Base-by-base conservation (phyloP, 805 yeast genomes). In the Saccharomycopsis javanensis region DNA sequence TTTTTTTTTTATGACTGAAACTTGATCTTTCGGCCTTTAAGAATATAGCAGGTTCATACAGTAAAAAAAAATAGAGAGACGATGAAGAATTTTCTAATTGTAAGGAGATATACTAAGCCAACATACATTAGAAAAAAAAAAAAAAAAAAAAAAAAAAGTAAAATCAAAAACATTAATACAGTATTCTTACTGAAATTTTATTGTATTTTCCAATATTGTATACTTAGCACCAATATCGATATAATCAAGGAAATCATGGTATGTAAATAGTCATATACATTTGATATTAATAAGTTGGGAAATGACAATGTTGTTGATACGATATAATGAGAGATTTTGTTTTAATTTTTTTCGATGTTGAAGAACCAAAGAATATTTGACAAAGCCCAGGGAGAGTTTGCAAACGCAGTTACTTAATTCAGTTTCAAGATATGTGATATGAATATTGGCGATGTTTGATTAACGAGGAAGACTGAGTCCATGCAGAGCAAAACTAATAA, bases 181-280 rank as follows among this genome's bases (percentile, higher is more conserved):
- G 13, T 20, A 42, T 20, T 42, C 28, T 42, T 20, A 42, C 48
- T 23, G n/a, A 23, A 20, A 42, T 1, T 42, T 42, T 42, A 42
- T 20, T 42, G 25, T 42, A 42, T 4, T 42, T 42, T 25, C 4
- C n/a, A n/a, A n/a, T n/a, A n/a, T n/a, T n/a, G n/a, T 20, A 42
- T 1, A 10, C 18, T 42, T 6, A 42, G 48, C 25, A 42, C n/a
- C 48, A 42, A 42, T 20, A 42, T 18, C 48, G 48, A 42, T 42
- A 42, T 20, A 42, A 42, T 42, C 25, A 42, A 42, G 48, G 48
- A 42, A 38, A 42, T 42, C 48, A 42, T 42, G 48, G 48, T 42
- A 42, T 42, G 48, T 42, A 42, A 38, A 42, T 20, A 15, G 25
- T 42, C 48, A n/a, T 5, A 35, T 35, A 35, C n/a, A n/a, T n/a